Conservation (phyloP, 2,329 filamentous ascomycete genomes). For the Orbilia blumenaviensis region DNA sequence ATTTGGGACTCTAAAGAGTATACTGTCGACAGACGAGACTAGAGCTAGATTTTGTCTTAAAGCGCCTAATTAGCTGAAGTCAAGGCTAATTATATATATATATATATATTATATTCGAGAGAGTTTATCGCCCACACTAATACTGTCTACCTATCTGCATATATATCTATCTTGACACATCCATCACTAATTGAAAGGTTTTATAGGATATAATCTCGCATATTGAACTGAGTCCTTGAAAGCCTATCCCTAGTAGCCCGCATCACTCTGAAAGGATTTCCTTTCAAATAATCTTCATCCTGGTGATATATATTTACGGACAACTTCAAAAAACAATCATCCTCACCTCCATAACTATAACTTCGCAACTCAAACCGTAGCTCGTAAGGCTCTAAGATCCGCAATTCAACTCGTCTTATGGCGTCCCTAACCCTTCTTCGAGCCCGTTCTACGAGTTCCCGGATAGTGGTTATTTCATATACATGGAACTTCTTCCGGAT, state of each 20-base stretch:
- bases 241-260: neutral
- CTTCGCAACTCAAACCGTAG: neutral
- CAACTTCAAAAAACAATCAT: neutral
- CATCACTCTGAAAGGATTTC: neutral
- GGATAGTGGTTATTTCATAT: neutral
- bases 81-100: too few species aligned
- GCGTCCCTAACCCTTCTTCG: neutral
- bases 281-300: neutral
- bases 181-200: neutral
- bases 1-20: too few species aligned
- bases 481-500: neutral
- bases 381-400: neutral
- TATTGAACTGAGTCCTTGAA: neutral
- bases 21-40: too few species aligned
- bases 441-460: neutral
- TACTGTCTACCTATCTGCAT: too few species aligned
- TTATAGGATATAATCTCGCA: neutral
- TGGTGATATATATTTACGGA: conserved; percentile 1
- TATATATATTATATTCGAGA: too few species aligned
- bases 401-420: neutral
- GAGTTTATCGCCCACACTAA: too few species aligned
- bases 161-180: too few species aligned
- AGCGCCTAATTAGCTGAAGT: too few species aligned
- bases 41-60: too few species aligned
- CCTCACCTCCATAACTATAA: neutral